phyloP scores from a whole-genome alignment of 2,329 filamentous ascomycete genomes.

The Colletotrichum lindemuthianum region DNA sequence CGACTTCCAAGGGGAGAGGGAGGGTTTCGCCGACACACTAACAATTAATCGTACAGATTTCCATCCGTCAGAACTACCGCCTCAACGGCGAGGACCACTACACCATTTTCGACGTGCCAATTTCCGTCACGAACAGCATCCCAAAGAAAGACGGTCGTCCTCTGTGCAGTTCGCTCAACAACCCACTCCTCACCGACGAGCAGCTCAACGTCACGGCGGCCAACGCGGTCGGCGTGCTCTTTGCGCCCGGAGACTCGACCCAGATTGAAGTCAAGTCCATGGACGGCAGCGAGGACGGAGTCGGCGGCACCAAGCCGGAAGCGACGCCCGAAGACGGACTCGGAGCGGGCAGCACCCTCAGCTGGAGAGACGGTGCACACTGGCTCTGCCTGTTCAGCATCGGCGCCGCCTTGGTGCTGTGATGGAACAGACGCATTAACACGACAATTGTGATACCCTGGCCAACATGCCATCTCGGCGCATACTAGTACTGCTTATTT shows the following conservation, averaged over 20 bases:
- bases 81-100: slow-evolving; percentile 72
- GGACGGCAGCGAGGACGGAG: slow-evolving; percentile 39
- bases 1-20: background rate
- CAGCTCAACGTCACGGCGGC: slow-evolving; percentile 55
- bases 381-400: slow-evolving; percentile 47
- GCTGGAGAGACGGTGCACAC: slow-evolving; percentile 45
- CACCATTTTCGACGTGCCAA: slow-evolving; percentile 77
- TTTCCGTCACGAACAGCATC: slow-evolving; percentile 74
- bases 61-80: slow-evolving; percentile 76
- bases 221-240: slow-evolving; percentile 57
- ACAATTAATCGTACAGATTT: slow-evolving; percentile 58
- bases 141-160: slow-evolving; percentile 51
- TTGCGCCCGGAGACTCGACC: slow-evolving; percentile 62
- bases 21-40: background rate
- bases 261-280: slow-evolving; percentile 49
- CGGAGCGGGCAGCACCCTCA: slow-evolving; percentile 44
- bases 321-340: slow-evolving; percentile 46
- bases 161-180: slow-evolving; percentile 61
- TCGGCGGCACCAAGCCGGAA: slow-evolving; percentile 43
- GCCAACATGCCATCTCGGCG: too few species aligned
- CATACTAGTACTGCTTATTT: slow-evolving; percentile 4
- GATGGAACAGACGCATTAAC: slow-evolving; percentile 19
- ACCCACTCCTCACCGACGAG: slow-evolving; percentile 59
- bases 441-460: background rate
- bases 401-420: slow-evolving; percentile 45